phyloP scores from a whole-genome alignment of 75 land plant genomes.

The Pinus tabuliformis region DNA sequence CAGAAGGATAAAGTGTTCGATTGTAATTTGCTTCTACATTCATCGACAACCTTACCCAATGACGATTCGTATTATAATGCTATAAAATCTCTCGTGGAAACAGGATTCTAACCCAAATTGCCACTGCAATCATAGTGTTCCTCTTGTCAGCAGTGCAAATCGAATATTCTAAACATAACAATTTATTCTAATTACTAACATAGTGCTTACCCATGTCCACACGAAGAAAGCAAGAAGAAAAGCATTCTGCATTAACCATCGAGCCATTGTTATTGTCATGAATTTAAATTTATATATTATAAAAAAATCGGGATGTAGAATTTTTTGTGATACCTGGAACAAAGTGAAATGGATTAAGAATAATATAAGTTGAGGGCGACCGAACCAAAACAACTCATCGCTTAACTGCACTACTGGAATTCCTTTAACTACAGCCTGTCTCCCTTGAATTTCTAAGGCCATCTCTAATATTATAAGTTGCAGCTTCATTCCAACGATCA shows the following conservation, averaged over 20 bases:
- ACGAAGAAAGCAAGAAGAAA: slow-evolving; percentile 66
- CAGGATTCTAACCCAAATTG: slow-evolving; percentile 36
- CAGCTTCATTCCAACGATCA: slow-evolving; percentile 71
- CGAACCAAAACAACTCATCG: slow-evolving; percentile 60
- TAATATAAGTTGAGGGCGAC: slow-evolving; percentile 37
- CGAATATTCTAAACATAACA: not conserved
- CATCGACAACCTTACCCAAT: slow-evolving; percentile 18
- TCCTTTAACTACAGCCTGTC: slow-evolving; percentile 44
- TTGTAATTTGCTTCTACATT: not conserved
- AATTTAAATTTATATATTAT: too few species aligned
- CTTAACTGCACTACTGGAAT: slow-evolving; percentile 26
- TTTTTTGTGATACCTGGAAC: slow-evolving; percentile 46
- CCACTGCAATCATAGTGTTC: slow-evolving; percentile 14
- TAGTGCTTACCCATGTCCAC: slow-evolving; percentile 54
- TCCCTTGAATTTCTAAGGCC: slow-evolving; percentile 48
- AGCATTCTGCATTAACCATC: slow-evolving; percentile 42
- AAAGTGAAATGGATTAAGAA: slow-evolving; percentile 48
- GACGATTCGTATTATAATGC: slow-evolving; percentile 15
- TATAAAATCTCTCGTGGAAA: slow-evolving; percentile 18
- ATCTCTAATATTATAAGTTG: slow-evolving; percentile 60
- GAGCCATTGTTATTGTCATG: not conserved
- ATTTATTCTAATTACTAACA: not conserved
- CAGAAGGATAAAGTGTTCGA: not conserved
- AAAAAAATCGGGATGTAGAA: too few species aligned
- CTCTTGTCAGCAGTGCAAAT: not conserved